Evolutionary conservation across 2,329 filamentous ascomycete species (phyloP).

Genomic region (Lasiodiplodia sp.): DNA sequence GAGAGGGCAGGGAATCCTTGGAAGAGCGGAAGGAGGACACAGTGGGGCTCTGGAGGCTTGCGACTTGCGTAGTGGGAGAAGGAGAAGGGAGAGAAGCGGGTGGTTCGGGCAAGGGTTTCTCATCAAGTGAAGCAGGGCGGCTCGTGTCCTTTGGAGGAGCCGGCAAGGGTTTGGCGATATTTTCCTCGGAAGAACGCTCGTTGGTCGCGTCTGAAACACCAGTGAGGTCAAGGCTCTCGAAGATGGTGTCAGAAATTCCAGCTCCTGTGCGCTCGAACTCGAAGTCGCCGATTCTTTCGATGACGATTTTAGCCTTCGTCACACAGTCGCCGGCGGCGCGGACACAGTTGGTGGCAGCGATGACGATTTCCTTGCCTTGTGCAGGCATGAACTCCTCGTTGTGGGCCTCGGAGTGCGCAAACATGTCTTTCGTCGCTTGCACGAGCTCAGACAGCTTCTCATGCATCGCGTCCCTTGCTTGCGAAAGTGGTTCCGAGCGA

Average conservation of each 20-base stretch:
- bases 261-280: constrained; percentile 69
- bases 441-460: constrained; percentile 81
- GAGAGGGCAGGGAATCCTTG: constrained; percentile 55
- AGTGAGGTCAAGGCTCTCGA: constrained; percentile 40
- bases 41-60: constrained; percentile 42
- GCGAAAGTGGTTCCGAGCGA: constrained; percentile 70
- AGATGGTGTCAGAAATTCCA: constrained; percentile 52
- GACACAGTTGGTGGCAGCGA: constrained; percentile 85
- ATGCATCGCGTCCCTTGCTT: constrained; percentile 78
- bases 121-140: constrained; percentile 54
- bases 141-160: constrained; percentile 45
- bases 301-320: constrained; percentile 80
- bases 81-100: constrained; percentile 54
- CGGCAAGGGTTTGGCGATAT: constrained; percentile 48
- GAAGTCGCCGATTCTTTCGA: constrained; percentile 90
- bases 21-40: constrained; percentile 54
- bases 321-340: constrained; percentile 91
- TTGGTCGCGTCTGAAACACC: constrained; percentile 12
- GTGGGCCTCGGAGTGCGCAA: constrained; percentile 71
- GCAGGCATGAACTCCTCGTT: constrained; percentile 80
- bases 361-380: constrained; percentile 76
- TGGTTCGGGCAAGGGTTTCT: constrained; percentile 73
- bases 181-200: constrained; percentile 30
- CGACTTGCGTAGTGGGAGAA: constrained; percentile 36
- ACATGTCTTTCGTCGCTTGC: constrained; percentile 79